Conservation (phyloP, 352 stramenopile species). For the Phytophthora fragariae region DNA sequence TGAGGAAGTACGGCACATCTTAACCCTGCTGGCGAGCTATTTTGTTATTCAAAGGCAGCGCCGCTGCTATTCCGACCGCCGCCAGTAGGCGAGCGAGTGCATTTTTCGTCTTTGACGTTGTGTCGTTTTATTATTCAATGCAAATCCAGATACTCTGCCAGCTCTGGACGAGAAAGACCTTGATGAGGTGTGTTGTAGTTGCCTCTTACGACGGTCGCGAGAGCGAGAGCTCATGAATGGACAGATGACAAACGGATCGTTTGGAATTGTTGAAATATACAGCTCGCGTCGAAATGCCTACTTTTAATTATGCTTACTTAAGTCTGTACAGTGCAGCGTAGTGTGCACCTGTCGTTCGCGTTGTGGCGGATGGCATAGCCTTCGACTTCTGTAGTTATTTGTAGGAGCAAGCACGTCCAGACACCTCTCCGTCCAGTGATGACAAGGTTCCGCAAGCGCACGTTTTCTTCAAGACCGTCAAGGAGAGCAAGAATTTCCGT, state of each 20-base stretch:
- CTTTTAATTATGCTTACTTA: no score
- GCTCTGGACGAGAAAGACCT: neutral
- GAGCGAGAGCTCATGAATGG: conserved; percentile 1
- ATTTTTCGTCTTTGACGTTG: conserved; percentile 24
- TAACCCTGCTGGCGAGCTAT: conserved; percentile 23
- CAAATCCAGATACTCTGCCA: conserved; percentile 18
- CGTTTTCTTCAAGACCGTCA: no score
- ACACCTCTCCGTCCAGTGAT: no score
- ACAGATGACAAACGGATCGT: conserved; percentile 6
- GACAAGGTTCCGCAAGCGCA: no score
- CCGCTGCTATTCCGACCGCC: conserved; percentile 17
- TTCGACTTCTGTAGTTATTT: conserved; percentile 4
- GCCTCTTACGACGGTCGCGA: neutral
- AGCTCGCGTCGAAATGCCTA: neutral
- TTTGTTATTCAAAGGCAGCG: conserved; percentile 39
- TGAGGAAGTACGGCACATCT: conserved; percentile 62
- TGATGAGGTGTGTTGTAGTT: conserved; percentile 12
- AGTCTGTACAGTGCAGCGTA: neutral
- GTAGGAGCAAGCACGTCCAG: no score
- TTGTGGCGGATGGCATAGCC: conserved; percentile 7
- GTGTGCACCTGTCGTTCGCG: neutral
- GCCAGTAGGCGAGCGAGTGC: conserved; percentile 23
- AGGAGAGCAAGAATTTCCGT: no score
- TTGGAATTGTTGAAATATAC: conserved; percentile 8
- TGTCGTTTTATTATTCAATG: conserved; percentile 28